Conservation (phyloP, 768 basidiomycete species). For the Trametes cingulata region DNA sequence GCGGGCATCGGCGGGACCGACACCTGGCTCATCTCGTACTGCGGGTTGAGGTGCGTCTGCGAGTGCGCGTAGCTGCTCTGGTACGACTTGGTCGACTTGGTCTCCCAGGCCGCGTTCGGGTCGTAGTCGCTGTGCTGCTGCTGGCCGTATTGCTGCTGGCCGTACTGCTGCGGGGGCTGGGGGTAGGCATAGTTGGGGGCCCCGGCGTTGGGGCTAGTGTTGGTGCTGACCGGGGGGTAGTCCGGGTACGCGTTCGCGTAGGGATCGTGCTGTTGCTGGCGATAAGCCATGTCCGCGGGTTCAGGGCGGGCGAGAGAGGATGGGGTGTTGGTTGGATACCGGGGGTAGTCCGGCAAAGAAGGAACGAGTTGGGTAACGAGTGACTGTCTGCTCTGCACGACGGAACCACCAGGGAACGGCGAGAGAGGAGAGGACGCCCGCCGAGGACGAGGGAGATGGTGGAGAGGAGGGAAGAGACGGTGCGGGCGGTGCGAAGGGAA, state of each 20-base stretch:
- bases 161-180: constrained; percentile 13
- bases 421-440: constrained; percentile 18
- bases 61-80: constrained; percentile 69
- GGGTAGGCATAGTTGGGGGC: constrained; percentile 24
- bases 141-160: constrained; percentile 15
- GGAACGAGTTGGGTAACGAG: constrained; percentile 14
- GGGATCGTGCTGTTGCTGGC: constrained; percentile 29
- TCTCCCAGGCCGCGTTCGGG: constrained; percentile 39
- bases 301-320: background rate
- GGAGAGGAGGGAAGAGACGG: constrained; percentile 3
- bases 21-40: constrained; percentile 58
- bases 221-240: constrained; percentile 22
- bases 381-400: constrained; percentile 21
- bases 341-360: constrained; percentile 8
- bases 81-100: constrained; percentile 59
- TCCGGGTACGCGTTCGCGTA: constrained; percentile 26
- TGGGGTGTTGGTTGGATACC: background rate
- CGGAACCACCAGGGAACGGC: constrained; percentile 23
- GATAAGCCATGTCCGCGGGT: constrained; percentile 31
- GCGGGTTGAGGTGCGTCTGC: constrained; percentile 67
- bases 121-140: constrained; percentile 29
- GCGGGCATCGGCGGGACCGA: constrained; percentile 54
- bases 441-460: constrained; percentile 10
- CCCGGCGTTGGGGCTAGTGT: background rate
- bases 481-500: constrained; percentile 1